A percentile compares a stretch with the other conserved stretches of the same genome.
Conservation (phyloP, 2,329 filamentous ascomycete species). For the Hypomyces rosellus region DNA sequence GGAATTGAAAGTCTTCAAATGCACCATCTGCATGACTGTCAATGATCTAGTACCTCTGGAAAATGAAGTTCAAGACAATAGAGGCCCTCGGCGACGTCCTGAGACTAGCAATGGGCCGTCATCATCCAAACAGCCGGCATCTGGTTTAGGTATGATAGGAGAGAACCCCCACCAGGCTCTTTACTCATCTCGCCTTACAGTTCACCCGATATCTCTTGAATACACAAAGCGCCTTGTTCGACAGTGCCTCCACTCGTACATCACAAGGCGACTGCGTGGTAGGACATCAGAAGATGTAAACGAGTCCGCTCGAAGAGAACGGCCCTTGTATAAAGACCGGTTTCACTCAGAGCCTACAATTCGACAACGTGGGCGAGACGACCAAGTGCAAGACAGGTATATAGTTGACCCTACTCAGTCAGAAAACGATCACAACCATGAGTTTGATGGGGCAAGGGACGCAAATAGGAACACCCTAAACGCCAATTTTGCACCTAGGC, state of each 20-base stretch:
- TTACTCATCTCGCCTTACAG: slow-evolving; percentile 14
- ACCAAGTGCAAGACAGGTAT: not conserved
- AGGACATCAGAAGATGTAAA: slow-evolving; percentile 3
- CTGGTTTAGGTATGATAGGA: slow-evolving; percentile 8
- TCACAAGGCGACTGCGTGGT: slow-evolving; percentile 21
- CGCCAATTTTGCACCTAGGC: slow-evolving; percentile 31
- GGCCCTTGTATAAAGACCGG: slow-evolving; percentile 10
- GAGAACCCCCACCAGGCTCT: not conserved
- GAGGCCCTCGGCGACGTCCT: slow-evolving; percentile 17
- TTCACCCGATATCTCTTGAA: slow-evolving; percentile 26
- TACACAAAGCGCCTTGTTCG: slow-evolving; percentile 28
- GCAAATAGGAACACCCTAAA: no score
- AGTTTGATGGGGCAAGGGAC: slow-evolving; percentile 30
- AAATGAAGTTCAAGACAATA: slow-evolving; percentile 17
- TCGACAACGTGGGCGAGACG: slow-evolving; percentile 1
- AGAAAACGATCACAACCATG: slow-evolving; percentile 16
- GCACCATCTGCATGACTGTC: slow-evolving; percentile 76
- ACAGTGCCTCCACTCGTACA: slow-evolving; percentile 28
- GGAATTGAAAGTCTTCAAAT: slow-evolving; percentile 68
- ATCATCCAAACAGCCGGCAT: not conserved
- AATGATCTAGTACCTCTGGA: slow-evolving; percentile 57
- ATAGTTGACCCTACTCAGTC: not conserved
- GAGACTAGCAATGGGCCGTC: slow-evolving; percentile 15
- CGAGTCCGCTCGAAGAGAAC: slow-evolving; percentile 1
- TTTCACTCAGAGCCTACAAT: slow-evolving; percentile 4